Evolutionary conservation across 1,284 basidiomycete genomes (phyloP).

Genomic region (Cutaneotrichosporon arboriforme): DNA sequence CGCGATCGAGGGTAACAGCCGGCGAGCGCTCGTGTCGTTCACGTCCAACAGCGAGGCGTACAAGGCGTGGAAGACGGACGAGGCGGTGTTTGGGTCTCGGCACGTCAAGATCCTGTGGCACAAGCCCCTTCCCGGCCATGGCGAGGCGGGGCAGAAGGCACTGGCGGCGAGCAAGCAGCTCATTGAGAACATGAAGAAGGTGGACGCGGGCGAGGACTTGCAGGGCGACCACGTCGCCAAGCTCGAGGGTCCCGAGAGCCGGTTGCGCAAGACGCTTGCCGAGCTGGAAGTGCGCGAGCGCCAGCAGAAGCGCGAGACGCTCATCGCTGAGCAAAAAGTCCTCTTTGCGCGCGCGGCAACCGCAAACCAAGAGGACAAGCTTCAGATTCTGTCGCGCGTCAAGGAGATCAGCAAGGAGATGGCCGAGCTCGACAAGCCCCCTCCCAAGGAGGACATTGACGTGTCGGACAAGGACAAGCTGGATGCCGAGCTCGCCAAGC

Average conservation of each 20-base stretch:
- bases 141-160: slow-evolving; percentile 64
- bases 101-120: slow-evolving; percentile 96
- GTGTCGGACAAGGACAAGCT: slow-evolving; percentile 37
- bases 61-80: slow-evolving; percentile 83
- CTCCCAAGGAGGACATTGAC: slow-evolving; percentile 38
- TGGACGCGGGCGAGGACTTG: slow-evolving; percentile 26
- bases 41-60: slow-evolving; percentile 77
- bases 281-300: slow-evolving; percentile 54
- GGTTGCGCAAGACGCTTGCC: slow-evolving; percentile 32
- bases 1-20: slow-evolving; percentile 70
- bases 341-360: slow-evolving; percentile 67
- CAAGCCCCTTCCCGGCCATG: slow-evolving; percentile 79
- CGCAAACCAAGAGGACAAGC: slow-evolving; percentile 60
- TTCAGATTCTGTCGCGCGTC: slow-evolving; percentile 68
- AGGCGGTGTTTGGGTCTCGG: slow-evolving; percentile 86
- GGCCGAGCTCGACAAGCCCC: slow-evolving; percentile 50
- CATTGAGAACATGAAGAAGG: slow-evolving; percentile 57
- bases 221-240: slow-evolving; percentile 30
- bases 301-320: slow-evolving; percentile 70
- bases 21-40: slow-evolving; percentile 79
- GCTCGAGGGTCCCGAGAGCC: slow-evolving; percentile 33
- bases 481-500: slow-evolving; percentile 59
- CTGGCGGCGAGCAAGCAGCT: slow-evolving; percentile 69
- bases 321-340: slow-evolving; percentile 83
- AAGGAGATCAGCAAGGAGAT: slow-evolving; percentile 77